Base-by-base conservation (phyloP, 305 asterid genomes). In the Withania somnifera region DNA sequence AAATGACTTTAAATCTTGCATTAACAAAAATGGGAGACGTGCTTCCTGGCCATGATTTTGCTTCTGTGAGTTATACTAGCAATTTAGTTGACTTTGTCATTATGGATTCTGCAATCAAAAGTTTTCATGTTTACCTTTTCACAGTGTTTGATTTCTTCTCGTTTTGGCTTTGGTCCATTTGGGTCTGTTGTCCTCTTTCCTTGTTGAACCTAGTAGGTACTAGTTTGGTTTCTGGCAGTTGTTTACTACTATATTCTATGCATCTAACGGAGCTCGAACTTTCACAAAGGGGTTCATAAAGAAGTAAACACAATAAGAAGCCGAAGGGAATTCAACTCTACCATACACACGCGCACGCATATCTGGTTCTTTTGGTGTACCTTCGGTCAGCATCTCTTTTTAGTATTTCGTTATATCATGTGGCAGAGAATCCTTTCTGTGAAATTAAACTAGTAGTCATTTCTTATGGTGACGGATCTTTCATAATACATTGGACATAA, bases 41-140 rank as follows among this genome's bases (percentile, higher is more conserved):
- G 84, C 94, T 94, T 85, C 91, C 93, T 34, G 97, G 97, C 6
- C 96, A 93, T 84, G 81, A 88, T 14, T 92, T 89, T 88, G 97
- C 97, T 84, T 93, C 97, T 85, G 97, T 93, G 86, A 90, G 97
- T 88, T 56, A 0, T 11, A 8, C 9, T 22, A 22, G 40, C 24
- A 26, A 28, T 28, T 2, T 75, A n/a, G 15, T 75, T 75, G 26
- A 7, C 80, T 17, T 26, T 15, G 42, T 26, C 17, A 75, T 50
- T 50, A 17, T 17, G 28, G 5, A 71, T 71, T 71, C 14, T 73
- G 42, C 0, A 75, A 28, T 15, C 1, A 3, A 9, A 51, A 15
- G 9, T 47, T 22, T 47, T 42, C 8, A 22, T 69, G 14, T 69
- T 0, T 36, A 2, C 2, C n/a, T 5, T 4, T 13, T 5, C 19